A percentile compares a stretch with the other conserved stretches of the same genome.
These are phyloP conservation scores for Cytospora schulzeri DNA, from an alignment of 2,329 filamentous ascomycete genomes.

Conservation along the genomic window DNA sequence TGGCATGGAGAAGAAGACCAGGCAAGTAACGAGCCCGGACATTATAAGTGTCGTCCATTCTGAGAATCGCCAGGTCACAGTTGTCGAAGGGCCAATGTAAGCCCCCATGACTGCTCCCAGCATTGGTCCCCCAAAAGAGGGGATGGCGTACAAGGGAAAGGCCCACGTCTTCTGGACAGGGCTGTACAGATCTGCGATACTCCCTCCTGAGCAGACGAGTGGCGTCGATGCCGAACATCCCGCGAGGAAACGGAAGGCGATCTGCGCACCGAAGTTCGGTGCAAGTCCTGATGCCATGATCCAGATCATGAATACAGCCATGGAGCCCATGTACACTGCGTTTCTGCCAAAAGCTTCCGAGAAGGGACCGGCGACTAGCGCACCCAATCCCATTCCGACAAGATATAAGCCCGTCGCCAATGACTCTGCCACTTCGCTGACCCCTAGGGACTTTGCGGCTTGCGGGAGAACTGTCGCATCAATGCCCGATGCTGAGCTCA, in stretches of 20 bases:
- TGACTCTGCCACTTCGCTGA: constrained; percentile 52
- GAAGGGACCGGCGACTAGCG: constrained; percentile 41
- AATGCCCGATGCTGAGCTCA: constrained; percentile 52
- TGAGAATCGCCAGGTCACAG: constrained; percentile 59
- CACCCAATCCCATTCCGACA: constrained; percentile 42
- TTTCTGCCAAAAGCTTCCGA: constrained; percentile 45
- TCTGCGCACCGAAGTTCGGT: constrained; percentile 45
- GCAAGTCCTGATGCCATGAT: constrained; percentile 47
- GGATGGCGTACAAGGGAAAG: constrained; percentile 50
- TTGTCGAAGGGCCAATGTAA: constrained; percentile 64
- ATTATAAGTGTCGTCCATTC: constrained; percentile 69
- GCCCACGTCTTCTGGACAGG: constrained; percentile 40
- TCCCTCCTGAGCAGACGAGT: constrained; percentile 45
- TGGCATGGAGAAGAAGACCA: constrained; percentile 62
- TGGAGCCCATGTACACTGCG: constrained; percentile 42
- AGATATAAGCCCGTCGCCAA: constrained; percentile 47
- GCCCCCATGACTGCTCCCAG: constrained; percentile 53
- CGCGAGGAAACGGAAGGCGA: constrained; percentile 51
- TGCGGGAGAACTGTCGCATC: constrained; percentile 51
- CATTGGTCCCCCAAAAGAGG: constrained; percentile 45
- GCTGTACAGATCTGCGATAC: constrained; percentile 44
- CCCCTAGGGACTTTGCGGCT: constrained; percentile 48
- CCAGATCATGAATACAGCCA: constrained; percentile 47
- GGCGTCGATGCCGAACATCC: constrained; percentile 50
- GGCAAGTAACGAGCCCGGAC: constrained; percentile 56